Evolutionary conservation across 768 basidiomycete species (phyloP).

Genomic region (Cystoderma amianthinum): DNA sequence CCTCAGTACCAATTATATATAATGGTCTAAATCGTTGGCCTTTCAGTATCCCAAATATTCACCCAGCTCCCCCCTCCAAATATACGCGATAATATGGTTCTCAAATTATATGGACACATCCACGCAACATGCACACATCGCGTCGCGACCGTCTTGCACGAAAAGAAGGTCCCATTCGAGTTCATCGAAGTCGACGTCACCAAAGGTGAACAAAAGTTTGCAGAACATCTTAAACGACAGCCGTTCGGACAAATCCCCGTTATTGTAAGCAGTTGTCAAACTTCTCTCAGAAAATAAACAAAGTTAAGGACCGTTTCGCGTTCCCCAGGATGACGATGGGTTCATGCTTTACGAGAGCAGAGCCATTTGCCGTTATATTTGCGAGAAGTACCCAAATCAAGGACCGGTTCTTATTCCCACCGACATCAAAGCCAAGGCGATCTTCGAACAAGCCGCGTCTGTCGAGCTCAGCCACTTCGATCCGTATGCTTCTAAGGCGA

Average conservation of each 20-base stretch:
- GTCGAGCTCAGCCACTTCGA: conserved; percentile 52
- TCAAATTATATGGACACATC: conserved; percentile 28
- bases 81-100: too few species aligned
- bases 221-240: conserved; percentile 38
- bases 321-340: conserved; percentile 50
- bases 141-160: conserved; percentile 43
- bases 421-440: conserved; percentile 26
- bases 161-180: conserved; percentile 52
- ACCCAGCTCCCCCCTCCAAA: too few species aligned
- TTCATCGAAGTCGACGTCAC: conserved; percentile 27
- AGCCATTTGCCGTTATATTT: conserved; percentile 58
- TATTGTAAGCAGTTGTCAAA: conserved; percentile 35
- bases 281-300: too few species aligned
- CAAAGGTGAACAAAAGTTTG: conserved; percentile 38
- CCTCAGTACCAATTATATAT: too few species aligned
- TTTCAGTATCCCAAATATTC: too few species aligned
- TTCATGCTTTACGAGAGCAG: conserved; percentile 58
- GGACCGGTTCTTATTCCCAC: conserved; percentile 45
- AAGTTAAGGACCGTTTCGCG: too few species aligned
- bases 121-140: conserved; percentile 44
- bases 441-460: conserved; percentile 47
- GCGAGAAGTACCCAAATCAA: conserved; percentile 43
- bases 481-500: conserved; percentile 30
- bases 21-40: too few species aligned
- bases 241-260: conserved; percentile 65